A percentile compares a stretch with the other conserved stretches of the same genome.
Evolutionary conservation across 1,139 yeast species (phyloP).

Genomic region (Pichiaceae sp.): DNA sequence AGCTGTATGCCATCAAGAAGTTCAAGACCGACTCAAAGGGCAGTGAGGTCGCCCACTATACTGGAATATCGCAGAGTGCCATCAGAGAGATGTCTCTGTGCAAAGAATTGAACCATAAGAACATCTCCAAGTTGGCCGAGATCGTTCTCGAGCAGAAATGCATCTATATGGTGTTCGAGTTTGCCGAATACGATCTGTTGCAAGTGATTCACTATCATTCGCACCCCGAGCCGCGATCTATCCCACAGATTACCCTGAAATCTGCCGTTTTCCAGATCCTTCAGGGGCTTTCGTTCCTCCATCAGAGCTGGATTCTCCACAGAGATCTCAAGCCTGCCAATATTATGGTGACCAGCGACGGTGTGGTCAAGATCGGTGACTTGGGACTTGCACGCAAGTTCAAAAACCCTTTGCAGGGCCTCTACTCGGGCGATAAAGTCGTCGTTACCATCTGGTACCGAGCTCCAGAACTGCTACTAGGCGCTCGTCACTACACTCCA

Average conservation of each 20-base stretch:
- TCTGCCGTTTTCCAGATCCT: slow-evolving; percentile 87
- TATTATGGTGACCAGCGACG: slow-evolving; percentile 87
- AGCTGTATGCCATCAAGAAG: slow-evolving; percentile 77
- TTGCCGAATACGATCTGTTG: slow-evolving; percentile 88
- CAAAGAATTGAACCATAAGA: slow-evolving; percentile 73
- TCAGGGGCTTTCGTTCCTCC: slow-evolving; percentile 85
- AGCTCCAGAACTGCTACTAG: slow-evolving; percentile 87
- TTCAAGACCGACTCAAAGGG: slow-evolving; percentile 94
- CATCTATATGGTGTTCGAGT: slow-evolving; percentile 91
- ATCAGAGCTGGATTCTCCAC: slow-evolving; percentile 93
- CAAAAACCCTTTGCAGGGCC: slow-evolving; percentile 79
- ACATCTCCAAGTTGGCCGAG: slow-evolving; percentile 73
- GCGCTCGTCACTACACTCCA: slow-evolving; percentile 91
- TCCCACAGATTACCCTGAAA: slow-evolving; percentile 70
- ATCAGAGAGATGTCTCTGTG: slow-evolving; percentile 94
- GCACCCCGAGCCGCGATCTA: slow-evolving; percentile 74
- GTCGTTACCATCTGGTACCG: slow-evolving; percentile 98
- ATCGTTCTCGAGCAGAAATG: slow-evolving; percentile 85
- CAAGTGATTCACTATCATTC: slow-evolving; percentile 93
- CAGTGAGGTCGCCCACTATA: slow-evolving; percentile 73
- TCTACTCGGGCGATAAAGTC: slow-evolving; percentile 92
- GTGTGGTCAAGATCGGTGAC: slow-evolving; percentile 92
- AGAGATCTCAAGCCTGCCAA: slow-evolving; percentile 96
- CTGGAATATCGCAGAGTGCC: slow-evolving; percentile 95
- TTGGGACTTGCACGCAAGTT: slow-evolving; percentile 89